Evolutionary conservation across 1,284 basidiomycete species (phyloP).

Genomic region (Phlebopus sp.): DNA sequence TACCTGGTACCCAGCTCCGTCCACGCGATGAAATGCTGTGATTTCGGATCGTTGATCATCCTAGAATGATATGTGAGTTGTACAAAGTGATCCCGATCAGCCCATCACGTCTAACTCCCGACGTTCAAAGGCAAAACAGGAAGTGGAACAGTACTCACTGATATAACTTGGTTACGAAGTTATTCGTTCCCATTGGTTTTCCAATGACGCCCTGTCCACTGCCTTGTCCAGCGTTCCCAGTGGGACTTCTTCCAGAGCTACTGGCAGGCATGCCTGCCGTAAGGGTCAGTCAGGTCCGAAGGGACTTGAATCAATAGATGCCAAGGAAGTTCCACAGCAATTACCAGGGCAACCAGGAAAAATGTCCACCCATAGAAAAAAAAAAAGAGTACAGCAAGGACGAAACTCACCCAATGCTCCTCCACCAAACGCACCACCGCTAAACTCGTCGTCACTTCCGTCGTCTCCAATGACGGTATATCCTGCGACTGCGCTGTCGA

Average conservation of each 20-base stretch:
- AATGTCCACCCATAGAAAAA: neutral
- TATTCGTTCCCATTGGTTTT: constrained; percentile 71
- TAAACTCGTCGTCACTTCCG: constrained; percentile 27
- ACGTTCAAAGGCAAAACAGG: constrained; percentile 4
- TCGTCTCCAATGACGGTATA: constrained; percentile 23
- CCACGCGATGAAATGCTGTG: constrained; percentile 74
- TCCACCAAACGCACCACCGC: constrained; percentile 13
- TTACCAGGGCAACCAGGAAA: neutral
- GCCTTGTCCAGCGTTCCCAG: constrained; percentile 17
- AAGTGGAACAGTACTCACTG: constrained; percentile 51
- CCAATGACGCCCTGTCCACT: constrained; percentile 47
- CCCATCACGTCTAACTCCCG: neutral
- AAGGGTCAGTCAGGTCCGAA: constrained; percentile 1
- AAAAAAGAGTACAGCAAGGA: neutral
- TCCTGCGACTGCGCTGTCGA: constrained; percentile 15
- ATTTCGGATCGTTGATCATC: constrained; percentile 80
- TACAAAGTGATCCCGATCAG: constrained; percentile 1
- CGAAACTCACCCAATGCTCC: constrained; percentile 12
- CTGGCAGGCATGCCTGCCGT: constrained; percentile 4
- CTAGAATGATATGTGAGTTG: constrained; percentile 33
- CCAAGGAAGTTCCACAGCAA: neutral
- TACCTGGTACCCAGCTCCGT: constrained; percentile 72
- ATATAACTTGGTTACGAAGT: constrained; percentile 81
- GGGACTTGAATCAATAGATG: neutral
- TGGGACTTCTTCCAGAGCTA: constrained; percentile 9